Evolutionary conservation across 2,329 filamentous ascomycete species (phyloP).

Genomic region (Hypoxylon sp.): DNA sequence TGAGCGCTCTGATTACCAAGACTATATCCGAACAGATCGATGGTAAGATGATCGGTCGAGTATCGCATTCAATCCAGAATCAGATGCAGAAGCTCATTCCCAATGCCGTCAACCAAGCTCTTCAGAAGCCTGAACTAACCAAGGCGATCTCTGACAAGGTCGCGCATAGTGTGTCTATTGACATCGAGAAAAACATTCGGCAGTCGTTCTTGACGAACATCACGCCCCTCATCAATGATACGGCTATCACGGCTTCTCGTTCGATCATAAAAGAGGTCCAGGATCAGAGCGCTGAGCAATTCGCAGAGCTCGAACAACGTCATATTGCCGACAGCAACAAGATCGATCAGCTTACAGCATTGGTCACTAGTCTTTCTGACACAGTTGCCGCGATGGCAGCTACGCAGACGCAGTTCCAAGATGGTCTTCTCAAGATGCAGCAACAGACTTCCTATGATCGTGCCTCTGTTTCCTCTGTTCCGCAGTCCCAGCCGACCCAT

Average conservation of each 20-base stretch:
- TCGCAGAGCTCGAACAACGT: conserved; percentile 59
- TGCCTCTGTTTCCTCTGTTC: conserved; percentile 30
- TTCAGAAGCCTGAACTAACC: conserved; percentile 78
- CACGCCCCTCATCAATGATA: conserved; percentile 70
- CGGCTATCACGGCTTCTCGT: conserved; percentile 72
- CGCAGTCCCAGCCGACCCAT: conserved; percentile 27
- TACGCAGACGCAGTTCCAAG: conserved; percentile 74
- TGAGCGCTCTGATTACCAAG: conserved; percentile 72
- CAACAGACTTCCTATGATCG: conserved; percentile 57
- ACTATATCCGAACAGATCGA: conserved; percentile 77
- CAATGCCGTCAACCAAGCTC: conserved; percentile 68
- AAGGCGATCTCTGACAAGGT: conserved; percentile 78
- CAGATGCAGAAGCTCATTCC: conserved; percentile 79
- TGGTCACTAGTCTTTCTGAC: conserved; percentile 72
- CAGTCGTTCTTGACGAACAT: conserved; percentile 69
- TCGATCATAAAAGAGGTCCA: conserved; percentile 75
- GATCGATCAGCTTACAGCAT: conserved; percentile 75
- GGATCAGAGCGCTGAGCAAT: conserved; percentile 62
- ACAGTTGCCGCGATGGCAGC: conserved; percentile 75
- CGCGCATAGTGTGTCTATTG: conserved; percentile 69
- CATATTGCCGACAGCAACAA: conserved; percentile 66
- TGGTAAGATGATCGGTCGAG: conserved; percentile 70
- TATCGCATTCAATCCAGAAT: conserved; percentile 72
- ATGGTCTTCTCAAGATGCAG: conserved; percentile 67
- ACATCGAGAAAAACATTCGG: conserved; percentile 74